These are phyloP conservation scores for Sextonia rubra DNA, from an alignment of 164 flowering plant genomes.

Conservation along the genomic window DNA sequence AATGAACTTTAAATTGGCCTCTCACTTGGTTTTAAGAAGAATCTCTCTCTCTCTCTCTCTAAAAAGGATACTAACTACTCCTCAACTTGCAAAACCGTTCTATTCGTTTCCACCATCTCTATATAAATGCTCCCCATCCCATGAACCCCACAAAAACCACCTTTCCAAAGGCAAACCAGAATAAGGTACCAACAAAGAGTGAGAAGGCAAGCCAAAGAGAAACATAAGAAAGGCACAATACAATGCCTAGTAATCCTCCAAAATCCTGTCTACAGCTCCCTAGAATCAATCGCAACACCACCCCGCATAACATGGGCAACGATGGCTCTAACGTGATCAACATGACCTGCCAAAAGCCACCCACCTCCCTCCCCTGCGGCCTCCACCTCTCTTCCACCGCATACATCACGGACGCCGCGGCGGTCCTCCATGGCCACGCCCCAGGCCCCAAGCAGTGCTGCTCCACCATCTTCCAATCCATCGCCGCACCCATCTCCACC, in stretches of 20 bases:
- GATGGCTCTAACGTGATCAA: background rate
- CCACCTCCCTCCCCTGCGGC: background rate
- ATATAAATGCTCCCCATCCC: background rate
- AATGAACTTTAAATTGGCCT: too few species aligned
- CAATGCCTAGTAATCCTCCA: slow-evolving; percentile 25
- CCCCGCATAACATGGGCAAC: background rate
- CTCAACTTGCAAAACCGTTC: background rate
- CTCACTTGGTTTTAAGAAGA: too few species aligned
- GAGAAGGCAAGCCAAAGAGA: background rate
- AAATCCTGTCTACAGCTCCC: slow-evolving; percentile 18
- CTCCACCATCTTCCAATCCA: slow-evolving; percentile 60
- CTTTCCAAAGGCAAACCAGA: background rate
- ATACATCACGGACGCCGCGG: slow-evolving; percentile 35
- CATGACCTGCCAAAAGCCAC: slow-evolving; percentile 11
- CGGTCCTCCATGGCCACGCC: slow-evolving; percentile 40
- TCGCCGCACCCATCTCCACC: slow-evolving; percentile 56
- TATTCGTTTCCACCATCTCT: background rate
- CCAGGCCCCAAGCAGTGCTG: slow-evolving; percentile 64
- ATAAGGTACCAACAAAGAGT: background rate
- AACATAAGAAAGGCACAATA: background rate
- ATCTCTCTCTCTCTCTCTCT: background rate
- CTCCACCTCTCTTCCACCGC: background rate
- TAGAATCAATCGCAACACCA: slow-evolving; percentile 10
- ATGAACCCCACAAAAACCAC: background rate
- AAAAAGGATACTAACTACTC: too few species aligned